These are phyloP conservation scores for Rhizopus stolonifer DNA, from an alignment of 371 early-diverging fungal genomes.

Conservation along the genomic window DNA sequence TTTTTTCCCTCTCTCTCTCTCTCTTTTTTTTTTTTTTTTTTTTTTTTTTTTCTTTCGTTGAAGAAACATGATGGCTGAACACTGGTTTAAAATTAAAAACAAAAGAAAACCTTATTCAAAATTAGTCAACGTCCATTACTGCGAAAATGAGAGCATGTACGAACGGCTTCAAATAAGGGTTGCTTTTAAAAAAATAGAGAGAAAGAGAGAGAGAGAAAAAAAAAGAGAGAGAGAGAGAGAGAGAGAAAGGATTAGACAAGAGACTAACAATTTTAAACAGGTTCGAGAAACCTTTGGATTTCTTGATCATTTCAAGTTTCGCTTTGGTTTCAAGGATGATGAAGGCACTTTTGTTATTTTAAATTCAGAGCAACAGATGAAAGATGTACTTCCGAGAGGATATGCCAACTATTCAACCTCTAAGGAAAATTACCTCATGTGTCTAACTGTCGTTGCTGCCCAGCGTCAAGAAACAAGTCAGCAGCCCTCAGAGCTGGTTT, in stretches of 20 bases:
- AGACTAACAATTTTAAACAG: not conserved
- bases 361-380: not conserved
- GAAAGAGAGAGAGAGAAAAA: too few species aligned
- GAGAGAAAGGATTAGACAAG: too few species aligned
- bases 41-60: not conserved
- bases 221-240: too few species aligned
- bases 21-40: slow-evolving; percentile 1
- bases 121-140: not conserved
- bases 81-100: slow-evolving; percentile 9
- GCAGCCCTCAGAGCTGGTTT: too few species aligned
- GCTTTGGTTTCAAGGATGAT: not conserved
- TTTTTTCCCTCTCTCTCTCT: not conserved
- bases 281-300: not conserved
- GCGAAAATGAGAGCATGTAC: not conserved
- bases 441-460: too few species aligned
- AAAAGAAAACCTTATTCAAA: not conserved
- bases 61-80: not conserved
- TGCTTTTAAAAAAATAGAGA: too few species aligned
- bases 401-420: not conserved
- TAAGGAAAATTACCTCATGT: not conserved
- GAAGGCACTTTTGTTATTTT: not conserved
- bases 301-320: not conserved
- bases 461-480: too few species aligned
- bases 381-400: not conserved
- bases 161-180: not conserved